Percentiles rank a stretch among this genome's conserved stretches.
Conservation (phyloP, 441 rosid genomes). For the Arabidopsis lyrata region DNA sequence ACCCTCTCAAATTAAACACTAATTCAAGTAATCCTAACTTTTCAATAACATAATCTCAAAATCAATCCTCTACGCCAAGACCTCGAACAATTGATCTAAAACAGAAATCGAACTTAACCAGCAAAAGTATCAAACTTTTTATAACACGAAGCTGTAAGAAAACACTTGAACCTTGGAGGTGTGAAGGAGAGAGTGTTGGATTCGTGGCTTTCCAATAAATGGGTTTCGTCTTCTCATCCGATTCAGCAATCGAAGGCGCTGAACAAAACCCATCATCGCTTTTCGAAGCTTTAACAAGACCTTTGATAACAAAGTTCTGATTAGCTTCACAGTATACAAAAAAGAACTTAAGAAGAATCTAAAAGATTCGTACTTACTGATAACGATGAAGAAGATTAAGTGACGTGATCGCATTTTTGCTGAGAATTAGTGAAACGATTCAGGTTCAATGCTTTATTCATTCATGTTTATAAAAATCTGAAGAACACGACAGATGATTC, state of each 20-base stretch:
- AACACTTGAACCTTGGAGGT: constrained; percentile 63
- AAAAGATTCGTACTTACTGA: constrained; percentile 12
- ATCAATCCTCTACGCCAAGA: background rate
- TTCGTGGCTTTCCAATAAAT: constrained; percentile 84
- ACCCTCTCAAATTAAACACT: background rate
- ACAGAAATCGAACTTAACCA: constrained; percentile 10
- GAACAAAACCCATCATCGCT: constrained; percentile 76
- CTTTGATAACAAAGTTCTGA: constrained; percentile 42
- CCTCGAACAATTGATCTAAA: background rate
- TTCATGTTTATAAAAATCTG: constrained; percentile 11
- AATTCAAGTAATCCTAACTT: constrained; percentile 8
- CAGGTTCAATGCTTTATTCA: constrained; percentile 22
- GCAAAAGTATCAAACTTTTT: constrained; percentile 7
- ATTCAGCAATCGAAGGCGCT: constrained; percentile 54
- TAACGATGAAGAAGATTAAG: constrained; percentile 33
- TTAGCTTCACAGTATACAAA: constrained; percentile 5
- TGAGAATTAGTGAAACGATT: constrained; percentile 25
- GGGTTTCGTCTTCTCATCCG: constrained; percentile 52
- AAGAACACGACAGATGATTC: constrained; percentile 41
- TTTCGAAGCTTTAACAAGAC: constrained; percentile 47
- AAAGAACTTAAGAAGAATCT: constrained; percentile 8
- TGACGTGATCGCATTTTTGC: constrained; percentile 36
- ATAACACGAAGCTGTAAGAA: constrained; percentile 21
- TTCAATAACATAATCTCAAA: background rate
- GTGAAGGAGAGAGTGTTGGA: constrained; percentile 88